Conservation (phyloP, 1,284 basidiomycete species). For the Marasmius tenuissimus region DNA sequence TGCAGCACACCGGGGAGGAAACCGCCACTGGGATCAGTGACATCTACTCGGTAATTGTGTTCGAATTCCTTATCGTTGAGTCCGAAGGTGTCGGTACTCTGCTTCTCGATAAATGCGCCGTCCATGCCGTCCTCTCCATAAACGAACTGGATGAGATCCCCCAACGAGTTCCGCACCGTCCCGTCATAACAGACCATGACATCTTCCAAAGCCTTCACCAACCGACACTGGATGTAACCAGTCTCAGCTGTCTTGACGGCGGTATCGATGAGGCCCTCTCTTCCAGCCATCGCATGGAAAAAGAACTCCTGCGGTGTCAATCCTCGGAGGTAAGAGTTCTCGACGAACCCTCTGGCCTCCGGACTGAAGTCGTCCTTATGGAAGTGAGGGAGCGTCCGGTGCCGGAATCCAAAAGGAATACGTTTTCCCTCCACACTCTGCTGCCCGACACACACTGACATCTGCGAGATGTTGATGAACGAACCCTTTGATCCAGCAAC, state of each 20-base stretch:
- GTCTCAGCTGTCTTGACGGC: constrained; percentile 99
- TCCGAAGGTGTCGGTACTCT: constrained; percentile 88
- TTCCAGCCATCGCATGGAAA: constrained; percentile 99
- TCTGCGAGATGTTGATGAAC: constrained; percentile 99
- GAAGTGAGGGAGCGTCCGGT: constrained; percentile 96
- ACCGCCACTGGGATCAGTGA: constrained; percentile 78
- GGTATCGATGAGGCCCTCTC: constrained; percentile 98
- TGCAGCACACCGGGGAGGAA: constrained; percentile 84
- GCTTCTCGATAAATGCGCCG: constrained; percentile 95
- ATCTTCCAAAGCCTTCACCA: constrained; percentile 98
- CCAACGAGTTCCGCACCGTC: constrained; percentile 95
- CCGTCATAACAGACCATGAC: constrained; percentile 98
- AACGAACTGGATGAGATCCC: constrained; percentile 94
- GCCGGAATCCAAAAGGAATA: constrained; percentile 97
- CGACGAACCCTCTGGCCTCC: constrained; percentile 98
- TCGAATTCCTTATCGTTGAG: constrained; percentile 87
- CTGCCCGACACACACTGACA: constrained; percentile 99
- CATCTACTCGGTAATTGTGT: constrained; percentile 89
- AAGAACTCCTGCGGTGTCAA: constrained; percentile 99
- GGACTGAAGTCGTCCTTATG: constrained; percentile 99
- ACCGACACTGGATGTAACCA: constrained; percentile 96
- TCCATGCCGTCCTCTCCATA: constrained; percentile 99
- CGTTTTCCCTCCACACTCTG: constrained; percentile 98
- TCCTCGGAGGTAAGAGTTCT: constrained; percentile 98
- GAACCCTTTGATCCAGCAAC: constrained; percentile 98